Base-by-base conservation (phyloP, 176 grass and related monocot genomes). In the Aegilops umbellulata region DNA sequence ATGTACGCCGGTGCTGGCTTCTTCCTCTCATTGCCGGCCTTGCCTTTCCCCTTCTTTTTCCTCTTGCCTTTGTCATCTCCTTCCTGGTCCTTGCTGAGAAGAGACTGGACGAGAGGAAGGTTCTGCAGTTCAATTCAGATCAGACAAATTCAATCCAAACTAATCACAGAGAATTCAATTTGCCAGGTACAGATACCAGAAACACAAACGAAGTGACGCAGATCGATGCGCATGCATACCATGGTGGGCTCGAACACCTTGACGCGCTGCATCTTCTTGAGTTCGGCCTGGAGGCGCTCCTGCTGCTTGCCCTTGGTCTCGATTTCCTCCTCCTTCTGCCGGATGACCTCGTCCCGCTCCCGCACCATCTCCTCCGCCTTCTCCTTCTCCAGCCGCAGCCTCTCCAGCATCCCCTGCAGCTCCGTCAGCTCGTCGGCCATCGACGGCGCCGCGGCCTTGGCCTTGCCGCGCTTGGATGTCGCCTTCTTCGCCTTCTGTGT, bases 241-340 rank as follows among this genome's bases (percentile, higher is more conserved):
- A 98, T 80, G 61, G 94, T 95, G 74, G 97, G 97, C 65, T 95
- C 95, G 90, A 98, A 98, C 88, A 91, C 94, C 88, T 98, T 98
- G 53, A 75, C 38, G 63, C 89, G 91, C 81, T 98, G 94, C 38
- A 92, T 80, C 81, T 98, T 98, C 86, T 92, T 89, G 87, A 95
- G 64, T 73, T 95, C 84, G 22, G 86, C 88, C 80, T 95, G 84
- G 63, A 98, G 93, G 58, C 76, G 73, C 65, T 29, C 93, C 75
- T 87, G 83, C 84, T 92, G 70, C 90, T 92, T 92, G 30, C 78
- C 89, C 10, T 35, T 73, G 25, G 82, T 89, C 89, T 94, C 92
- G 69, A 94, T 86, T 83, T 94, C 93, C 71, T 92, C 88, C 51
- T 98, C 93, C 87, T 94, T 94, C 86, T 80, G 85, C 65, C 86